These are phyloP conservation scores for Medakamo hakoo DNA, from an alignment of 139 green algal genomes.

Conservation along the genomic window DNA sequence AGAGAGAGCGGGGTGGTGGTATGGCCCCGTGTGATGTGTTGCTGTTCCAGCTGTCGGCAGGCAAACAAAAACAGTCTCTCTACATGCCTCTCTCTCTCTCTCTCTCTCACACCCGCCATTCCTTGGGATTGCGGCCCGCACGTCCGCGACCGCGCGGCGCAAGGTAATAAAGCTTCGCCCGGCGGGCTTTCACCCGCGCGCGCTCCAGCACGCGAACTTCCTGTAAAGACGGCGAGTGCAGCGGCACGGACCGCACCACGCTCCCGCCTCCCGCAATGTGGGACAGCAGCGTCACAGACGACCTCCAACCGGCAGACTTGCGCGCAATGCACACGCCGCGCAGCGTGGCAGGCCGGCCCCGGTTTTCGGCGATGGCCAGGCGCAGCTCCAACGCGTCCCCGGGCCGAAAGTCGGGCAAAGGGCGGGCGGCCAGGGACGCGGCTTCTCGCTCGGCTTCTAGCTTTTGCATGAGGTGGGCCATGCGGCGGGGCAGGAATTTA, in stretches of 20 bases:
- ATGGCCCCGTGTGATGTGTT: too few species aligned
- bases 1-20: too few species aligned
- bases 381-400: slow-evolving; percentile 31
- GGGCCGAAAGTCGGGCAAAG: slow-evolving; percentile 22
- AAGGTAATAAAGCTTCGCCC: slow-evolving; percentile 45
- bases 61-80: not conserved
- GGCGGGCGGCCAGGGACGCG: not conserved
- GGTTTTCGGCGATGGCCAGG: slow-evolving; percentile 35
- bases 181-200: slow-evolving; percentile 12
- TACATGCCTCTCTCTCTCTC: not conserved
- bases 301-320: slow-evolving; percentile 19
- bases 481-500: slow-evolving; percentile 33
- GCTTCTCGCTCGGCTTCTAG: not conserved
- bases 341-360: slow-evolving; percentile 19
- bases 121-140: slow-evolving; percentile 19
- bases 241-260: slow-evolving; percentile 35
- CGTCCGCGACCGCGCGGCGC: too few species aligned
- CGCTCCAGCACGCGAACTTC: slow-evolving; percentile 23
- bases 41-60: too few species aligned
- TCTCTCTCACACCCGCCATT: slow-evolving; percentile 12
- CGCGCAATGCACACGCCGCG: slow-evolving; percentile 36
- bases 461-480: slow-evolving; percentile 29
- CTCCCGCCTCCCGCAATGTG: slow-evolving; percentile 16
- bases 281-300: slow-evolving; percentile 38
- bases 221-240: slow-evolving; percentile 36